A percentile compares a stretch with the other conserved stretches of the same genome.
Conservation (phyloP, 768 basidiomycete genomes). For the Lenzites betulinus region DNA sequence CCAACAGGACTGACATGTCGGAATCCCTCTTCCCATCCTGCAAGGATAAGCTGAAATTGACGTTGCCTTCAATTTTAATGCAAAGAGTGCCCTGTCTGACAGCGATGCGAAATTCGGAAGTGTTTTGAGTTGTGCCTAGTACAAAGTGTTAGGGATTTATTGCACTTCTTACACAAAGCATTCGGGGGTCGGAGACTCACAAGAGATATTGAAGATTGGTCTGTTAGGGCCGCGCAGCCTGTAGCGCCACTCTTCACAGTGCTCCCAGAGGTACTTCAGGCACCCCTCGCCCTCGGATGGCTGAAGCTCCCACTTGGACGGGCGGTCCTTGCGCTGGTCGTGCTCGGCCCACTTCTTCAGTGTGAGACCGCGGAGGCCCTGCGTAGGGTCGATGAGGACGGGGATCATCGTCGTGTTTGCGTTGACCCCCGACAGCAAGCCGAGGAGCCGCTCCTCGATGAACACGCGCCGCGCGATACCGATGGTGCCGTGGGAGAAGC, state of each 20-base stretch:
- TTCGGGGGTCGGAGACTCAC: too few species aligned
- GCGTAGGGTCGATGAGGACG: conserved; percentile 4
- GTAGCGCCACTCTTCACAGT: conserved; percentile 31
- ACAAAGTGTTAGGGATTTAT: too few species aligned
- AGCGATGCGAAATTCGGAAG: conserved; percentile 29
- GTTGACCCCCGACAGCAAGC: conserved; percentile 30
- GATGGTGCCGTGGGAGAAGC: conserved; percentile 31
- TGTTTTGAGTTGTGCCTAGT: conserved; percentile 34
- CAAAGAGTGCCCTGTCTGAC: conserved; percentile 27
- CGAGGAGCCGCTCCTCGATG: conserved; percentile 31
- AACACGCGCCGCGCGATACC: conserved; percentile 29
- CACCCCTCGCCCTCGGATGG: conserved; percentile 16
- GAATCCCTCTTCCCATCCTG: conserved; percentile 12
- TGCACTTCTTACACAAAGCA: too few species aligned
- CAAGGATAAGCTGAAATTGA: conserved; percentile 25
- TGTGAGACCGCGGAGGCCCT: conserved; percentile 24
- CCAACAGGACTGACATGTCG: background rate
- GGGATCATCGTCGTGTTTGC: conserved; percentile 32
- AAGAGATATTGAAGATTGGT: conserved; percentile 21
- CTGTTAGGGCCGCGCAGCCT: conserved; percentile 24
- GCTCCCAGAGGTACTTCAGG: conserved; percentile 31
- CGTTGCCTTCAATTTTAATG: conserved; percentile 31
- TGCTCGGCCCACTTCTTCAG: conserved; percentile 31
- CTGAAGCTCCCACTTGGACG: conserved; percentile 23
- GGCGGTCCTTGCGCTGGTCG: conserved; percentile 23